These are phyloP conservation scores for Rhizopus stolonifer DNA, from an alignment of 371 early-diverging fungal species.

Conservation along the genomic window DNA sequence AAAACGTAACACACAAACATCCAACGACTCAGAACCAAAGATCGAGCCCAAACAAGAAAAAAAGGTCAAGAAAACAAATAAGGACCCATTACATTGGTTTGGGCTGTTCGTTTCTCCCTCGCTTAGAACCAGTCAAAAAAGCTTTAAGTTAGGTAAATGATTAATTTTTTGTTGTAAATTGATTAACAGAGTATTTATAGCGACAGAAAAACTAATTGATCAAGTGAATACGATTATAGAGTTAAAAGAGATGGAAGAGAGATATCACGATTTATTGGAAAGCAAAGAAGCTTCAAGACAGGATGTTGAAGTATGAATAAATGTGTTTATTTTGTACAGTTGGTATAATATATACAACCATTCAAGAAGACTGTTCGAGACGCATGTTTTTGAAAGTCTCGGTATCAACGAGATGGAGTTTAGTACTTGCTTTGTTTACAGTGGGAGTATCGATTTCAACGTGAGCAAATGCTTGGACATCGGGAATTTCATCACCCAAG, in stretches of 20 bases:
- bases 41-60: constrained; percentile 17
- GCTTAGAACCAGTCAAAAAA: constrained; percentile 51
- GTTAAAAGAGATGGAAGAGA: constrained; percentile 30
- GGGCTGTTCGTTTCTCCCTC: constrained; percentile 63
- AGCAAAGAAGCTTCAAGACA: constrained; percentile 10
- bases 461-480: constrained; percentile 25
- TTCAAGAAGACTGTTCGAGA: constrained; percentile 18
- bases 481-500: constrained; percentile 26
- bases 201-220: constrained; percentile 14
- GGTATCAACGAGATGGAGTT: constrained; percentile 23
- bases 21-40: constrained; percentile 8
- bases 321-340: constrained; percentile 2
- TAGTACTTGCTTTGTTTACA: constrained; percentile 5
- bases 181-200: background rate
- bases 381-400: constrained; percentile 24
- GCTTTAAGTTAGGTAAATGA: constrained; percentile 43
- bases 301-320: background rate
- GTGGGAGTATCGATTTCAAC: constrained; percentile 7
- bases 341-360: too few relatives aligned
- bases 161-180: background rate
- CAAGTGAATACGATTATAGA: constrained; percentile 39
- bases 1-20: constrained; percentile 17
- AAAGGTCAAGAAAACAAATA: constrained; percentile 21
- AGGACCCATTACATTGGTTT: constrained; percentile 67
- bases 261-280: constrained; percentile 27